phyloP scores from a whole-genome alignment of 768 basidiomycete species.

The Tylopilus balloui region DNA sequence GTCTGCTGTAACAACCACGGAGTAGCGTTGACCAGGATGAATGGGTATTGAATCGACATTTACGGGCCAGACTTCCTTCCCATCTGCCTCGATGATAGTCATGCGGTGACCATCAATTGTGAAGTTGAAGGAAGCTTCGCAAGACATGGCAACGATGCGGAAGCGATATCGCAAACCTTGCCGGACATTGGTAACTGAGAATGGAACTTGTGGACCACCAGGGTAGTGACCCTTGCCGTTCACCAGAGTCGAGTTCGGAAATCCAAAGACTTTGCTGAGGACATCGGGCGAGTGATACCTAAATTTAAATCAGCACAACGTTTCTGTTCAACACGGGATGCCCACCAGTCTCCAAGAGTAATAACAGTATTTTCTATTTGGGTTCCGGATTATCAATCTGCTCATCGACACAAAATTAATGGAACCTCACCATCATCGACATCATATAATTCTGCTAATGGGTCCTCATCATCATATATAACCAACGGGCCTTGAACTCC shows the following conservation, averaged over 20 bases:
- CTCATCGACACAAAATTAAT: neutral
- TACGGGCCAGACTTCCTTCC: neutral
- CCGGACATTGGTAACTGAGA: constrained; percentile 3
- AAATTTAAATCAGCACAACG: neutral
- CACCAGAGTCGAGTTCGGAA: constrained; percentile 1
- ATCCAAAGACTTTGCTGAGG: neutral
- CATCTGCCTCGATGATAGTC: constrained; percentile 6
- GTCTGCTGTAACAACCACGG: constrained; percentile 38
- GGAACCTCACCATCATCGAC: constrained; percentile 36
- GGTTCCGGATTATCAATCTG: neutral
- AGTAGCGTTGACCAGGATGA: constrained; percentile 3
- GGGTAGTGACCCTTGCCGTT: constrained; percentile 6
- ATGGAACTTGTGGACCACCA: constrained; percentile 1
- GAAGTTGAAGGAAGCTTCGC: constrained; percentile 2
- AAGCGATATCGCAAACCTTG: constrained; percentile 4
- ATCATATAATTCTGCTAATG: constrained; percentile 32
- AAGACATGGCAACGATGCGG: neutral
- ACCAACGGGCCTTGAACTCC: constrained; percentile 28
- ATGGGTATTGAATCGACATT: neutral
- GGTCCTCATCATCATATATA: constrained; percentile 6
- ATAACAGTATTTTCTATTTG: constrained; percentile 35
- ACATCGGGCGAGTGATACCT: constrained; percentile 5
- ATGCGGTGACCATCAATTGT: constrained; percentile 8
- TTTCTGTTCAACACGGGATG: neutral
- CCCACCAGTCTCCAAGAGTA: constrained; percentile 4